These are phyloP conservation scores for Heliophila coronopifolia DNA, from an alignment of 441 rosid genomes.

Conservation along the genomic window DNA sequence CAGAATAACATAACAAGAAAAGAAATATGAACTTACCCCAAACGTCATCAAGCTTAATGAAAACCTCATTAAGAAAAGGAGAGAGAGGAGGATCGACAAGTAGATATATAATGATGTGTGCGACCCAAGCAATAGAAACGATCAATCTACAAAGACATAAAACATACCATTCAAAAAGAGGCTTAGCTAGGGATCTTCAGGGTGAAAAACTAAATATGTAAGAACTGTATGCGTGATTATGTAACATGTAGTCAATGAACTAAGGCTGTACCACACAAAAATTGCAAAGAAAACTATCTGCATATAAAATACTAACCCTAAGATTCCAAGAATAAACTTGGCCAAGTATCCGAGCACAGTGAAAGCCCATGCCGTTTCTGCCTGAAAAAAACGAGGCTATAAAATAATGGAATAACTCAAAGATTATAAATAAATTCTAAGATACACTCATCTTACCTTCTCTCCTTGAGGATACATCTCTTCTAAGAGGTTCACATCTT, in stretches of 20 bases:
- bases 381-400: slow-evolving; percentile 41
- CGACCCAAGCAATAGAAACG: slow-evolving; percentile 95
- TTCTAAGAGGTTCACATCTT: slow-evolving; percentile 92
- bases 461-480: slow-evolving; percentile 99
- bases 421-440: background rate
- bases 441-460: slow-evolving; percentile 42
- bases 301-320: slow-evolving; percentile 61
- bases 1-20: background rate
- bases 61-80: slow-evolving; percentile 89
- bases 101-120: slow-evolving; percentile 82
- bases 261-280: background rate
- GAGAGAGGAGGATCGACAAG: slow-evolving; percentile 85
- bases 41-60: slow-evolving; percentile 90
- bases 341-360: slow-evolving; percentile 95
- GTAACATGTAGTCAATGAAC: background rate
- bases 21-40: slow-evolving; percentile 64
- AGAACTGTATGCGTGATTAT: background rate
- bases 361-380: slow-evolving; percentile 96
- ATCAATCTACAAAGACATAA: slow-evolving; percentile 52
- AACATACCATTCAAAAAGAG: background rate
- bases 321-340: slow-evolving; percentile 74
- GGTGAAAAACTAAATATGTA: background rate
- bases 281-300: background rate
- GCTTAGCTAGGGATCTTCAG: slow-evolving; percentile 8
- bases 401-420: background rate